phyloP scores from a whole-genome alignment of 805 yeast genomes.

The Saccharomycopsis schoenii region DNA sequence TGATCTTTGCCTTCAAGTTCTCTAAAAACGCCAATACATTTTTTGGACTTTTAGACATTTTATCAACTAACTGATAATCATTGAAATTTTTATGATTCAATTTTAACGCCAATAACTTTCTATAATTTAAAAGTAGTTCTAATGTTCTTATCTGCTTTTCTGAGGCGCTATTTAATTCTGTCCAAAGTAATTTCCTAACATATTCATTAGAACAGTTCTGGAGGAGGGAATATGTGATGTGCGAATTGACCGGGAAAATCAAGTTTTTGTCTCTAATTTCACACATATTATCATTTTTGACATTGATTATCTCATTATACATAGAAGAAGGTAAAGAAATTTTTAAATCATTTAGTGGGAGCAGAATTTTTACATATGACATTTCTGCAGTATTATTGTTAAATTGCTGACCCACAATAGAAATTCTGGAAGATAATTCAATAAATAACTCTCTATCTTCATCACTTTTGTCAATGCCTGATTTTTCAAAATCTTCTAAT shows the following conservation, averaged over 20 bases:
- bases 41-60: slow-evolving; percentile 78
- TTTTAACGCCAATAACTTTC: slow-evolving; percentile 64
- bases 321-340: slow-evolving; percentile 19
- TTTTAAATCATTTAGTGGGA: slow-evolving; percentile 24
- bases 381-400: slow-evolving; percentile 36
- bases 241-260: slow-evolving; percentile 51
- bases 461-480: slow-evolving; percentile 76
- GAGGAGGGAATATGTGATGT: slow-evolving; percentile 55
- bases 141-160: slow-evolving; percentile 51
- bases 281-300: neutral
- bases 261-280: slow-evolving; percentile 29
- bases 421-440: slow-evolving; percentile 67
- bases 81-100: slow-evolving; percentile 65
- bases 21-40: slow-evolving; percentile 63
- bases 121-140: slow-evolving; percentile 46
- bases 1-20: slow-evolving; percentile 43
- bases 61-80: slow-evolving; percentile 75
- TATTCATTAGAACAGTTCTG: slow-evolving; percentile 45
- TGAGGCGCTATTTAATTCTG: slow-evolving; percentile 57
- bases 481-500: slow-evolving; percentile 75
- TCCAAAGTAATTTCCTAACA: slow-evolving; percentile 65
- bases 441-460: slow-evolving; percentile 61
- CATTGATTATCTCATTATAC: slow-evolving; percentile 3
- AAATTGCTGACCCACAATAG: slow-evolving; percentile 73
- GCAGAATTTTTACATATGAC: slow-evolving; percentile 22